Evolutionary conservation across 176 grass and related monocot species (phyloP), one percentile per base, ranked within the genome.

Genomic region (Aegilops tauschii): DNA sequence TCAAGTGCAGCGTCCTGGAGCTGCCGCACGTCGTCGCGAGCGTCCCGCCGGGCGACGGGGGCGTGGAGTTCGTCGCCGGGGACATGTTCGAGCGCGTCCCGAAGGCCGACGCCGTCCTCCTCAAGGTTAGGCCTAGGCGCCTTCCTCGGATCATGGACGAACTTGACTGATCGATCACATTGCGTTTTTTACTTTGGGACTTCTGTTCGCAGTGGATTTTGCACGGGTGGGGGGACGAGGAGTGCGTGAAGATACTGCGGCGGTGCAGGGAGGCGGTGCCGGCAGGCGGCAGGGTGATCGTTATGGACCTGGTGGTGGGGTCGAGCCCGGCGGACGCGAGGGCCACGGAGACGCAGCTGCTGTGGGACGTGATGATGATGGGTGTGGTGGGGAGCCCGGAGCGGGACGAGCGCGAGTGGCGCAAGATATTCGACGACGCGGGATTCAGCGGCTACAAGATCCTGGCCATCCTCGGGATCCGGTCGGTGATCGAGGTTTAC

Each of bases 401-500:
- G 82, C 79, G 90, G 13, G 82, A 64, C 71, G 89, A 94, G 42
- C 18, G 29, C 20, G 92, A 92, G 80, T 92, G 90, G 90, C 2
- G 81, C 29, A 90, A 80, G 29, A 49, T 92, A 16, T 90, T 97
- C 65, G 2, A 37, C 1, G 88, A 84, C 4, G 90, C 90, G 5
- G 95, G 90, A 21, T 94, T 92, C 69, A 72, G 83, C 29, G 40
- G 80, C 32, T 87, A 92, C 83, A 92, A 90, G 65, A 86, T 97
- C n/a, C 25, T 82, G 44, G 29, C 88, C 3, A 8, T 76, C 7
- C 86, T 89, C 1, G 90, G 80, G 5, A 52, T 92, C 34, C 64
- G 92, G n/a, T 91, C 90, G 8, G 71, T 97, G 12, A 90, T 97
- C 34, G 88, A 94, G 80, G 74, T 91, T 3, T 94, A 92, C 65